phyloP scores from a whole-genome alignment of 192 early-diverging fungal genomes.

The Backusella australiensis region DNA sequence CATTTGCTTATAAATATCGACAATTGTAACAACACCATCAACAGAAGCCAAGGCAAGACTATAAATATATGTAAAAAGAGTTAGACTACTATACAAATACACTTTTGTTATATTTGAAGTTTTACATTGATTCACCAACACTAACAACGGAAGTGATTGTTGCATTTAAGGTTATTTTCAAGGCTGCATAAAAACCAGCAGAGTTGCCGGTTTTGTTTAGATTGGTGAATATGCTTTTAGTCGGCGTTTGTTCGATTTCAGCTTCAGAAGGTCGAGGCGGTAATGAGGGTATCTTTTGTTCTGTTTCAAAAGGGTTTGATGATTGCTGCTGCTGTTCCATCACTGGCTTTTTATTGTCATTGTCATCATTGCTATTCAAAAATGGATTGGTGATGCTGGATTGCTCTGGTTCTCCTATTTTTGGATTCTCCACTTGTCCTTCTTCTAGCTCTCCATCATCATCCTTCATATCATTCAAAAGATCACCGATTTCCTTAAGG shows the following conservation, averaged over 20 bases:
- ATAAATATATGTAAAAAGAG: background rate
- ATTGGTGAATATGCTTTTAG: background rate
- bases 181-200: background rate
- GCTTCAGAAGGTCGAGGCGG: background rate
- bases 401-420: background rate
- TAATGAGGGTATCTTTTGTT: background rate
- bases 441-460: background rate
- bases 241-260: background rate
- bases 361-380: background rate
- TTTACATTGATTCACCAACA: slow-evolving; percentile 16
- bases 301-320: background rate
- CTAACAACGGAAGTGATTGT: slow-evolving; percentile 8
- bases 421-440: background rate
- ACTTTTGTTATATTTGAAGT: background rate
- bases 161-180: background rate
- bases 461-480: slow-evolving; percentile 12
- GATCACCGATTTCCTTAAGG: slow-evolving; percentile 11
- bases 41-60: slow-evolving; percentile 5
- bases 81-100: too few relatives aligned
- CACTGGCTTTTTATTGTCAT: background rate
- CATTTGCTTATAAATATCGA: slow-evolving; percentile 10
- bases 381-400: background rate
- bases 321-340: background rate
- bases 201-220: background rate
- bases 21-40: background rate